Conservation (phyloP, 192 early-diverging fungal genomes). For the Coemansia sp. region DNA sequence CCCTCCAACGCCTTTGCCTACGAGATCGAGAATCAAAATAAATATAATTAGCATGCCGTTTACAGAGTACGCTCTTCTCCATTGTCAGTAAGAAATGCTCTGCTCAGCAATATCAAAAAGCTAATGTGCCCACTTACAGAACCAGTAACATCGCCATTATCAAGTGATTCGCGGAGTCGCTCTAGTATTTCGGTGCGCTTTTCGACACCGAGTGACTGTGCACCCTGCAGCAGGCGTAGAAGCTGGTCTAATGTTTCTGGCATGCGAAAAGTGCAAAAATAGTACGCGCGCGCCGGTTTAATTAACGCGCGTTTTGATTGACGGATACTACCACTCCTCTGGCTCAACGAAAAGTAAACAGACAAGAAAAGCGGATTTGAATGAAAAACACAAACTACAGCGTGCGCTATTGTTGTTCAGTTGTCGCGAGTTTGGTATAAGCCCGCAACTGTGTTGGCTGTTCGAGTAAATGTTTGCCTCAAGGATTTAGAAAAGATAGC, state of each 20-base stretch:
- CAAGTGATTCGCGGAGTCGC: constrained; percentile 22
- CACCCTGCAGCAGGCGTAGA: constrained; percentile 24
- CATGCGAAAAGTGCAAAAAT: constrained; percentile 14
- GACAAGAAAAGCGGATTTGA: background rate
- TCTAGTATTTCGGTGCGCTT: constrained; percentile 30
- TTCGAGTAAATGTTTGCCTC: no score
- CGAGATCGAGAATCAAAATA: background rate
- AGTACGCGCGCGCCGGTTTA: background rate
- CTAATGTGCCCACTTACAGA: constrained; percentile 27
- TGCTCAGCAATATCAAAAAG: background rate
- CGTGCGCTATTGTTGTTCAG: no score
- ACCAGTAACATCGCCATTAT: constrained; percentile 6
- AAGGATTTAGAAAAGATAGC: no score
- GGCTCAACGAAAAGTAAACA: background rate
- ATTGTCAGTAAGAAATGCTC: no score
- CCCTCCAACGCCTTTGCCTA: constrained; percentile 49
- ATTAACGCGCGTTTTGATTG: background rate
- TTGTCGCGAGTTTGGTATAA: no score
- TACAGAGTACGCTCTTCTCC: background rate
- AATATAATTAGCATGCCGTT: background rate
- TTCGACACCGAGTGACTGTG: constrained; percentile 35
- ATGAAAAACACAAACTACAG: background rate
- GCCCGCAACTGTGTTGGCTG: no score
- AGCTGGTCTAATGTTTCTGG: constrained; percentile 45
- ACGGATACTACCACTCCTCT: background rate